Percentiles rank a stretch among this genome's conserved stretches.
Conservation (phyloP, 306 rosid genomes). For the Bauhinia variegata region DNA sequence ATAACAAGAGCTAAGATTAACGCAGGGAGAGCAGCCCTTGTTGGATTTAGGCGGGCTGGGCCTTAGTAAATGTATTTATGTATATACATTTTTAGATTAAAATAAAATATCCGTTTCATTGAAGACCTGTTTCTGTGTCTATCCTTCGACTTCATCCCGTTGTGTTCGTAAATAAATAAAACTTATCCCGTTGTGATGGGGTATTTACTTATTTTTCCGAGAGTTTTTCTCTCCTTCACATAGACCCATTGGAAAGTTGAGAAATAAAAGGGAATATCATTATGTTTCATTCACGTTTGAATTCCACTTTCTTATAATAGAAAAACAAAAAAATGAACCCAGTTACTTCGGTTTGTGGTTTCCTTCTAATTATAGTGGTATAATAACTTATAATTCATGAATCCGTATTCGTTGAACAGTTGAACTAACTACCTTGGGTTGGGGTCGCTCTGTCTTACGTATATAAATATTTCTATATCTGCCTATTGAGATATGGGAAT, state of each 20-base stretch:
- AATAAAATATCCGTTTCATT: not conserved
- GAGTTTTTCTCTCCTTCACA: conserved; percentile 8
- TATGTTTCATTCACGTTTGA: conserved; percentile 27
- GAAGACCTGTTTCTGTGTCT: not conserved
- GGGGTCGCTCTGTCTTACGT: not conserved
- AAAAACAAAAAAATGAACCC: conserved; percentile 8
- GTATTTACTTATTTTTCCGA: too few species aligned
- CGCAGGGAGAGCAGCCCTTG: too few species aligned
- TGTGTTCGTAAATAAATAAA: too few species aligned
- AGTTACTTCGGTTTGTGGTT: not conserved
- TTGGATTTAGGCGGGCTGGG: not conserved
- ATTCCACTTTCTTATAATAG: conserved; percentile 2
- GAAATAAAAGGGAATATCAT: not conserved
- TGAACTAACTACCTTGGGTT: conserved; percentile 27
- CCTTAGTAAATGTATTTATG: too few species aligned
- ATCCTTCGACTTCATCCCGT: not conserved
- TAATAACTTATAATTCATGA: not conserved
- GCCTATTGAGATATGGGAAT: too few species aligned
- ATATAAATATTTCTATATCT: too few species aligned
- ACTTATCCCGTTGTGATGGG: too few species aligned
- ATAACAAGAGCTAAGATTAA: too few species aligned
- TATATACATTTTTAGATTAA: not conserved
- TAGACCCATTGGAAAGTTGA: conserved; percentile 16
- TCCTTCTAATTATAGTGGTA: not conserved
- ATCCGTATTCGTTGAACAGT: conserved; percentile 18